Conservation (phyloP, 129 eudicot genomes). For the Helichrysum umbraculigerum region DNA sequence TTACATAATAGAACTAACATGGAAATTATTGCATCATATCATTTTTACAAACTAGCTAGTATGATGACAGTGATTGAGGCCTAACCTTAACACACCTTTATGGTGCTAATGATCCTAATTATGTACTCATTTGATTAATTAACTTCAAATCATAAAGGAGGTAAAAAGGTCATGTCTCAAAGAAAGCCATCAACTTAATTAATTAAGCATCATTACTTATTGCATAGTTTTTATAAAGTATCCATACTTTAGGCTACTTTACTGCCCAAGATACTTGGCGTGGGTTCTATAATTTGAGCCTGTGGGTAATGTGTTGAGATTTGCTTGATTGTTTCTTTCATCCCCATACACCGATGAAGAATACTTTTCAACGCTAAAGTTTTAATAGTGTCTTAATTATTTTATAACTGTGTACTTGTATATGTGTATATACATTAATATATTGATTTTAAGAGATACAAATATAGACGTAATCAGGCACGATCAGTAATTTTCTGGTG, state of each 20-base stretch:
- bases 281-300: neutral
- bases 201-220: neutral
- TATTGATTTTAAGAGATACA: neutral
- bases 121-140: neutral
- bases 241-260: conserved; percentile 21
- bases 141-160: conserved; percentile 13
- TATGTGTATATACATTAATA: neutral
- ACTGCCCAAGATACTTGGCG: conserved; percentile 17
- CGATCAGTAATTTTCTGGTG: neutral
- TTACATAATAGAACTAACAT: conserved; percentile 10
- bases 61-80: conserved; percentile 18
- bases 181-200: neutral
- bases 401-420: neutral
- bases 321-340: conserved; percentile 23
- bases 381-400: neutral
- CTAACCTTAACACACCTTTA: conserved; percentile 21
- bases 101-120: conserved; percentile 20
- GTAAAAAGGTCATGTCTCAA: conserved; percentile 12
- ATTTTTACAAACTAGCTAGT: neutral
- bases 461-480: neutral
- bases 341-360: neutral
- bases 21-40: conserved; percentile 10
- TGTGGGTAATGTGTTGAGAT: neutral
- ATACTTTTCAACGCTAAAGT: neutral
- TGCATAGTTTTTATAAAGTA: conserved; percentile 12